Conservation (phyloP, 2,329 filamentous ascomycete species). For the Lachnellula hyalina region DNA sequence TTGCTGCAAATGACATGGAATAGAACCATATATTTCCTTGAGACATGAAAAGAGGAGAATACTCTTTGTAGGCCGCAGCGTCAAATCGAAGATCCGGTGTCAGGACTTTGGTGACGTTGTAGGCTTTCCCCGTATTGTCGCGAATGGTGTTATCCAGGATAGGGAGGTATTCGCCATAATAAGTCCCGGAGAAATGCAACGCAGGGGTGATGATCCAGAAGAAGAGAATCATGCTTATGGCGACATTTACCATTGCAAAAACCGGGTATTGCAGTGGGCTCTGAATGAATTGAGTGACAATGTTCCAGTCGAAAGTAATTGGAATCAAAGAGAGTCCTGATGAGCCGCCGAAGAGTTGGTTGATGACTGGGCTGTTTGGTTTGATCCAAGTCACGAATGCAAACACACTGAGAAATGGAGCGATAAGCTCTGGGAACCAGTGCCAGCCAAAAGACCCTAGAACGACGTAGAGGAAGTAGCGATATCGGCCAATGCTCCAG, state of each 20-base stretch:
- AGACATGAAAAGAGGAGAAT: conserved; percentile 61
- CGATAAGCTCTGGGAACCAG: conserved; percentile 42
- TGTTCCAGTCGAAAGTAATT: conserved; percentile 73
- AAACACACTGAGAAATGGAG: conserved; percentile 52
- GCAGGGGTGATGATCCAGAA: conserved; percentile 54
- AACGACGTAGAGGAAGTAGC: conserved; percentile 40
- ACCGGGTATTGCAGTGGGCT: conserved; percentile 30
- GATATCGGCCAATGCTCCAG: conserved; percentile 41
- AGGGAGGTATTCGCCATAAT: conserved; percentile 59
- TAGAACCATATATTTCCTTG: conserved; percentile 52
- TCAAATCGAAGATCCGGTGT: conserved; percentile 52
- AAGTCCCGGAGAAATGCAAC: conserved; percentile 61
- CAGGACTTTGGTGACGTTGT: conserved; percentile 58
- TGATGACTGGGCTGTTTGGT: conserved; percentile 62
- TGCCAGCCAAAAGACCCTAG: conserved; percentile 44
- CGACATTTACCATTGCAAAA: conserved; percentile 52
- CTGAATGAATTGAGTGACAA: conserved; percentile 41
- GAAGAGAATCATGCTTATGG: conserved; percentile 49
- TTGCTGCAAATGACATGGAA: conserved; percentile 62
- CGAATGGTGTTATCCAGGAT: conserved; percentile 56
- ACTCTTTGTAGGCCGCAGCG: conserved; percentile 50
- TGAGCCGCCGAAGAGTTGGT: conserved; percentile 65
- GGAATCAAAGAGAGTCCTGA: conserved; percentile 64
- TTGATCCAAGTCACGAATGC: conserved; percentile 68
- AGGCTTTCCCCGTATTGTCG: conserved; percentile 56